Percentiles rank a stretch among this genome's conserved stretches.
Evolutionary conservation across 768 basidiomycete genomes (phyloP).

Genomic region (Myochromella boudieri): DNA sequence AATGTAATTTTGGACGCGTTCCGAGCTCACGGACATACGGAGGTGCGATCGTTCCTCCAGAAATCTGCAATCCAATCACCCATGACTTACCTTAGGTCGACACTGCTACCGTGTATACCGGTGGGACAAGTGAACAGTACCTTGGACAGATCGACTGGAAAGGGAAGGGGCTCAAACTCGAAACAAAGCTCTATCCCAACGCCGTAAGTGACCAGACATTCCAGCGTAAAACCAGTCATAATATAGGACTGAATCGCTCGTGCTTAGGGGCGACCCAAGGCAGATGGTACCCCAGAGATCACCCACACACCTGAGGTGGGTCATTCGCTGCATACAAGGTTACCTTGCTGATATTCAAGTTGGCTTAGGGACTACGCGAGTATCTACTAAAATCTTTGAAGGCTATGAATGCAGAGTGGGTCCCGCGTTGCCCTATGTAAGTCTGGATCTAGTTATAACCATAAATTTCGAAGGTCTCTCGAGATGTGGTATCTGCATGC

Average conservation of each 20-base stretch:
- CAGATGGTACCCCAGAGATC: conserved; percentile 18
- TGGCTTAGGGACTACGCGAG: conserved; percentile 41
- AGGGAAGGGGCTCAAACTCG: conserved; percentile 49
- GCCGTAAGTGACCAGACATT: conserved; percentile 17
- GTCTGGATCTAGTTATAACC: not conserved
- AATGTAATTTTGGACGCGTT: conserved; percentile 51
- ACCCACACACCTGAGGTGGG: conserved; percentile 31
- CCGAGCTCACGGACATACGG: conserved; percentile 50
- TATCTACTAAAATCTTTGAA: conserved; percentile 47
- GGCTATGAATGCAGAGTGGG: conserved; percentile 44
- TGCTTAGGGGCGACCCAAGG: not conserved
- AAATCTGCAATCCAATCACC: not conserved
- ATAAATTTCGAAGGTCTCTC: conserved; percentile 37
- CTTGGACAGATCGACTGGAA: conserved; percentile 54
- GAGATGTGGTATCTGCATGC: conserved; percentile 59
- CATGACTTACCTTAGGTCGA: conserved; percentile 10
- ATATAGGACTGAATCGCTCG: no score
- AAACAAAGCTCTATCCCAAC: conserved; percentile 58
- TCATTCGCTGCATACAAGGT: no score
- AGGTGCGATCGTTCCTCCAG: conserved; percentile 1
- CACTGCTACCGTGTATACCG: conserved; percentile 29
- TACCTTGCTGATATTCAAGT: not conserved
- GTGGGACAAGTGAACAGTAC: conserved; percentile 55
- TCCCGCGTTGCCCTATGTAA: conserved; percentile 21
- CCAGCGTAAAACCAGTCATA: not conserved